phyloP scores from a whole-genome alignment of 345 rosid species.

The Populus ilicifolia region DNA sequence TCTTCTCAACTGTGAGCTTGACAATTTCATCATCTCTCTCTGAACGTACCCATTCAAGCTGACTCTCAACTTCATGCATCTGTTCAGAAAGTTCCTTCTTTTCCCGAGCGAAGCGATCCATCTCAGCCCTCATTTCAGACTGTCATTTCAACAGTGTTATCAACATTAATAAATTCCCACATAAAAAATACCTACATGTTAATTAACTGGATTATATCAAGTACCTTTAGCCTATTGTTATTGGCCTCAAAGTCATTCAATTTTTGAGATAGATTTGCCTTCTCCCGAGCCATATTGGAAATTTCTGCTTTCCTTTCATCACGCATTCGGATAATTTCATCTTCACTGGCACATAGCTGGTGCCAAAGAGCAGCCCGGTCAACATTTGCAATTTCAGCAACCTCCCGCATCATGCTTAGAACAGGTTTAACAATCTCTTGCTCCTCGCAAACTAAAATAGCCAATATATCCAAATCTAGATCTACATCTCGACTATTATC shows the following conservation, averaged over 20 bases:
- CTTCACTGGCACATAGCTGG: slow-evolving; percentile 75
- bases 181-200: not conserved
- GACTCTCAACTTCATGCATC: slow-evolving; percentile 81
- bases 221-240: slow-evolving; percentile 75
- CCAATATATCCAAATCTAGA: slow-evolving; percentile 77
- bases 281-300: slow-evolving; percentile 63
- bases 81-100: slow-evolving; percentile 84
- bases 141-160: slow-evolving; percentile 37
- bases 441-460: slow-evolving; percentile 72
- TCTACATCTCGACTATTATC: slow-evolving; percentile 61
- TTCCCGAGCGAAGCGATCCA: slow-evolving; percentile 75
- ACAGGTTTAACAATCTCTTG: slow-evolving; percentile 70
- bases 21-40: slow-evolving; percentile 82
- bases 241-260: slow-evolving; percentile 74
- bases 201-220: slow-evolving; percentile 20
- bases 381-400: slow-evolving; percentile 85
- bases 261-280: slow-evolving; percentile 55
- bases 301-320: slow-evolving; percentile 71
- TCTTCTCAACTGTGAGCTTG: slow-evolving; percentile 72
- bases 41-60: slow-evolving; percentile 94
- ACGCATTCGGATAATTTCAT: slow-evolving; percentile 60
- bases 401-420: slow-evolving; percentile 78
- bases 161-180: slow-evolving; percentile 9
- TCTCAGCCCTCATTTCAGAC: slow-evolving; percentile 90
- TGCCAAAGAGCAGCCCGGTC: slow-evolving; percentile 95